phyloP scores from a whole-genome alignment of 1,139 yeast genomes.

The Kurtzmaniella quercitrusa region DNA sequence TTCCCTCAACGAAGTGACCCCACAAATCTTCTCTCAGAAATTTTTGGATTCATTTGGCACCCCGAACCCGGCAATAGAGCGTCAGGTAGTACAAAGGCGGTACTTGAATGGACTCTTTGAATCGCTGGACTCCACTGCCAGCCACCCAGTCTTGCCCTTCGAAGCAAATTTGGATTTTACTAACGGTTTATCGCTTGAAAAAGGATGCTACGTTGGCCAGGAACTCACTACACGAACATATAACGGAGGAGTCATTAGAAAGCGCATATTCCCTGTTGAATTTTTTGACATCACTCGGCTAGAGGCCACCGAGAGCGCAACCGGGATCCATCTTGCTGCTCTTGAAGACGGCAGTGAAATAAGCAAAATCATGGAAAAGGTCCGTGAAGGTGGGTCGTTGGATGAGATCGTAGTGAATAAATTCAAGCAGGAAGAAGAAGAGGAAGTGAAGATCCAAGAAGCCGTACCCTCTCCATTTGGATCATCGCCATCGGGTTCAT shows the following conservation, averaged over 20 bases:
- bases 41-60: constrained; percentile 24
- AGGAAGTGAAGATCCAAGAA: constrained; percentile 7
- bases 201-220: constrained; percentile 97
- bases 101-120: constrained; percentile 65
- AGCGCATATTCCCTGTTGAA: constrained; percentile 73
- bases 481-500: constrained; percentile 29
- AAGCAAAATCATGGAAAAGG: neutral
- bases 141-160: constrained; percentile 60
- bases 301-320: constrained; percentile 12
- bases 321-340: constrained; percentile 12
- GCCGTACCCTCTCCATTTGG: constrained; percentile 10
- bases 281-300: constrained; percentile 30
- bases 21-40: constrained; percentile 21
- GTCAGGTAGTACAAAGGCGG: constrained; percentile 44
- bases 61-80: constrained; percentile 10
- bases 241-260: constrained; percentile 77
- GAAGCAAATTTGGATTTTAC: constrained; percentile 80
- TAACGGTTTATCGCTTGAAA: constrained; percentile 79
- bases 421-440: constrained; percentile 2
- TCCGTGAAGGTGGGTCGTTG: neutral
- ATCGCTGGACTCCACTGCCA: constrained; percentile 42
- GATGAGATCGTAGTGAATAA: neutral
- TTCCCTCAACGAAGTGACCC: constrained; percentile 7
- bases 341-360: constrained; percentile 10
- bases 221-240: constrained; percentile 87